These are phyloP conservation scores for Osmanthus fragrans DNA, from an alignment of 257 asterid genomes.

Conservation along the genomic window DNA sequence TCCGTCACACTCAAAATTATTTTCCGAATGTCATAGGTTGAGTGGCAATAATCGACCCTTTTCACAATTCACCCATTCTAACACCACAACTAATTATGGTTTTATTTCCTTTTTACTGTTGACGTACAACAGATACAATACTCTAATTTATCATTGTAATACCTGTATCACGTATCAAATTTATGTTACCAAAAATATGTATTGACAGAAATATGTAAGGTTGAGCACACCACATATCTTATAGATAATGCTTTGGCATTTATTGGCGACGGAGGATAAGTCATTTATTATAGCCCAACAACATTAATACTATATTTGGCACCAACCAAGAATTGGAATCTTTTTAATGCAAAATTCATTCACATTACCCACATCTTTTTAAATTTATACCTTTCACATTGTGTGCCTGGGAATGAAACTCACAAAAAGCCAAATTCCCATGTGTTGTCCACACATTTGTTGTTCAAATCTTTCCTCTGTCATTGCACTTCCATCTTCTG, in stretches of 20 bases:
- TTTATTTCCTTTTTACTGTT: too few species aligned
- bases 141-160: too few species aligned
- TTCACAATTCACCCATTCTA: too few species aligned
- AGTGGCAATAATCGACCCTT: too few species aligned
- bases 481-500: constrained; percentile 18
- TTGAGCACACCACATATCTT: constrained; percentile 31
- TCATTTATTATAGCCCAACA: constrained; percentile 17
- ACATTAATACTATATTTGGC: constrained; percentile 1
- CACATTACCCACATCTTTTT: constrained; percentile 17
- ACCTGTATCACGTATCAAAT: too few species aligned
- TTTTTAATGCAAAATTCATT: constrained; percentile 18
- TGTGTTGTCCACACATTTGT: constrained; percentile 26
- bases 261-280: constrained; percentile 27
- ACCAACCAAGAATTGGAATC: constrained; percentile 9
- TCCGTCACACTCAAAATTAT: too few species aligned
- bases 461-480: constrained; percentile 33
- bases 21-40: too few species aligned
- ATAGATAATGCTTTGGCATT: constrained; percentile 30
- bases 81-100: too few species aligned
- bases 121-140: too few species aligned
- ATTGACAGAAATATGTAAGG: neutral
- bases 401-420: constrained; percentile 23
- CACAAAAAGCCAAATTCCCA: constrained; percentile 5
- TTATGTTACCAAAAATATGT: too few species aligned
- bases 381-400: constrained; percentile 21